Percentiles rank a stretch among this genome's conserved stretches.
Evolutionary conservation across 2,329 filamentous ascomycete genomes (phyloP).

Genomic region (Aspergillus pseudoterreus): DNA sequence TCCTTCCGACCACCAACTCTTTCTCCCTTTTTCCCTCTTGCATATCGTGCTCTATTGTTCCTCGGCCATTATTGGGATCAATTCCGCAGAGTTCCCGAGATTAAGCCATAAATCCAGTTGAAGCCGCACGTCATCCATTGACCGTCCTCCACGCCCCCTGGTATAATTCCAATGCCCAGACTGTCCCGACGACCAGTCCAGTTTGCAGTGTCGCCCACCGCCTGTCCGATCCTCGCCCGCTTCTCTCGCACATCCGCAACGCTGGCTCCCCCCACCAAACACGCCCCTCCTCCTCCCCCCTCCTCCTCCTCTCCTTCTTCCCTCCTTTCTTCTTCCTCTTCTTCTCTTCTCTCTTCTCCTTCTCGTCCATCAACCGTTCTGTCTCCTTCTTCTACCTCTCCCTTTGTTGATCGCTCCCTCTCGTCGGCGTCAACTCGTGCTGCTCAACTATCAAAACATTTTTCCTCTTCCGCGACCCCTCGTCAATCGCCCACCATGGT

Average conservation of each 20-base stretch:
- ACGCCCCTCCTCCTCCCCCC: constrained; percentile 28
- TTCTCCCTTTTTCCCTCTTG: neutral
- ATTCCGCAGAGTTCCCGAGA: neutral
- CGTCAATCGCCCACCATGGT: constrained; percentile 33
- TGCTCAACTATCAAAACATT: constrained; percentile 46
- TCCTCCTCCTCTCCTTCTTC: constrained; percentile 12
- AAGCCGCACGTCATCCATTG: too few relatives aligned
- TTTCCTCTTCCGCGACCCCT: constrained; percentile 32
- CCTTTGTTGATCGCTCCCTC: constrained; percentile 17
- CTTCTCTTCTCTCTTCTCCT: constrained; percentile 4
- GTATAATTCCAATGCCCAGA: neutral
- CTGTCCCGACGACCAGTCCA: constrained; percentile 10
- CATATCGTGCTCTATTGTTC: neutral
- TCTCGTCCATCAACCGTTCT: constrained; percentile 14
- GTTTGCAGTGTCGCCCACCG: constrained; percentile 27
- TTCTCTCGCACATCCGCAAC: constrained; percentile 35
- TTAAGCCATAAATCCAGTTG: neutral
- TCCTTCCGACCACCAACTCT: constrained; percentile 10
- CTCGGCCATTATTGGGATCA: neutral
- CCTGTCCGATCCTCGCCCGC: constrained; percentile 24
- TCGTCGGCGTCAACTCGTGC: constrained; percentile 31
- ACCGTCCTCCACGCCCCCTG: neutral
- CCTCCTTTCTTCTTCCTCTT: constrained; percentile 23
- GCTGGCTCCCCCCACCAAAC: constrained; percentile 40
- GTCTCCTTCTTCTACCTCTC: constrained; percentile 11